Base-by-base conservation (phyloP, 2,329 filamentous ascomycete species). In the Penicillium expansum region DNA sequence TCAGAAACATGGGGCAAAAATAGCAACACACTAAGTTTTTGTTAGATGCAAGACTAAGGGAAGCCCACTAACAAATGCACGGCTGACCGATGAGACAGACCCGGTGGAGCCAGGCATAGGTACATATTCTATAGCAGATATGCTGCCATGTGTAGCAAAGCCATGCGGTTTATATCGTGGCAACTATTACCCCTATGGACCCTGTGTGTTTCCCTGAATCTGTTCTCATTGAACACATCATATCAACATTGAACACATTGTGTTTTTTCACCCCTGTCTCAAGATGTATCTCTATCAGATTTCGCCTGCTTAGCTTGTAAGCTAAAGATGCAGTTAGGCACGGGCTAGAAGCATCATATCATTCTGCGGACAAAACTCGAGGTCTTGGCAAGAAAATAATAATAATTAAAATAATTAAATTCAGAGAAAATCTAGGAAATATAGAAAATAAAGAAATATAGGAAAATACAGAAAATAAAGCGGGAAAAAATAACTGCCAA, bases 111-210 rank as follows among this genome's bases (percentile, higher is more conserved):
- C 52, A 48, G 20, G 29, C 39, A 43, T 49, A 43, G 18, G 43
- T 45, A 35, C 29, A 29, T 10, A 35, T 32, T 33, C 13, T 16
- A 22, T 22, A 13, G 38, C 16, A 52, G 30, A 27, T 41, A 27
- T 48, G 18, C 35, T 57, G 49, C 58, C 60, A 61, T 62, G 56
- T 62, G 47, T 54, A 50, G 48, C 48, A 54, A 54, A 42, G 52
- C 57, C 58, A 61, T 61, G 56, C 60, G 56, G 57, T 54, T 43
- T 8, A 53, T 51, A 49, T 53, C 48, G 55, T 63, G 55, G 60
- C 55, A 33, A 43, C 45, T 48, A 30, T 41, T 37, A 53, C 5
- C 30, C 13, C 9, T 8, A 18, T 29, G 20, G 27, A 22, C 30
- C 53, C 14, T 27, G 6, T 20, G 20, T 27, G 20, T 24, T 39